phyloP scores from a whole-genome alignment of 2,329 filamentous ascomycete species.

The Coniosporium tulheliwenetii region DNA sequence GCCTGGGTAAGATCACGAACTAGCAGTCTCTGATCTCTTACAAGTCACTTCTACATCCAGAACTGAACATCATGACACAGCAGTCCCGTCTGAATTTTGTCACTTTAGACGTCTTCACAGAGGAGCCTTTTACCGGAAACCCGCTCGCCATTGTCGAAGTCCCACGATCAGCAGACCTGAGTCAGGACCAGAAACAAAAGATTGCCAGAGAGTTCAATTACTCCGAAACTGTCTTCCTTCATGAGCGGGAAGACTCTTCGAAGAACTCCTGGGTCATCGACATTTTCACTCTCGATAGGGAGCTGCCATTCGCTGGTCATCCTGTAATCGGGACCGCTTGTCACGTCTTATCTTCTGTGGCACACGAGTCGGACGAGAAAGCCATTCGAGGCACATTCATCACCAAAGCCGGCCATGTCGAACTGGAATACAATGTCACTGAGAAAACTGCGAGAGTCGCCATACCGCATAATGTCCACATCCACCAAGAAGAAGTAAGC shows the following conservation, averaged over 20 bases:
- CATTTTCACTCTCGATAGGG: conserved; percentile 35
- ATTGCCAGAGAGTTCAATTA: conserved; percentile 43
- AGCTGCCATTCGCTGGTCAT: conserved; percentile 43
- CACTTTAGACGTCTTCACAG: conserved; percentile 33
- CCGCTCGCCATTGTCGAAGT: conserved; percentile 40
- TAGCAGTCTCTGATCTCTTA: too few relatives aligned
- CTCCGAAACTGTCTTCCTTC: conserved; percentile 41
- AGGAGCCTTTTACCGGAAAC: conserved; percentile 33
- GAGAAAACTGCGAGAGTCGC: conserved; percentile 37
- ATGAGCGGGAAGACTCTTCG: conserved; percentile 10
- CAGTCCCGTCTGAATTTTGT: conserved; percentile 10
- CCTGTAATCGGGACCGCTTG: conserved; percentile 41
- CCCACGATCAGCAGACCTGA: conserved; percentile 17
- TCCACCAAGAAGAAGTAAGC: conserved; percentile 33
- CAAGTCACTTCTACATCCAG: too few relatives aligned
- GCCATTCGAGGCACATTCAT: conserved; percentile 17
- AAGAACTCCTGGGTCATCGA: conserved; percentile 26
- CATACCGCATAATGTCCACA: conserved; percentile 52
- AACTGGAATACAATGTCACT: conserved; percentile 19
- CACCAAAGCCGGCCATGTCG: conserved; percentile 29
- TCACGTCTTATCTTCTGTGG: conserved; percentile 19
- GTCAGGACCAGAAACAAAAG: conserved; percentile 34
- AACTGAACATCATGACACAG: too few relatives aligned
- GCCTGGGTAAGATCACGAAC: too few relatives aligned
- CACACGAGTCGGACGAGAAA: conserved; percentile 1